A percentile compares a stretch with the other conserved stretches of the same genome.
Conservation (phyloP, 2,329 filamentous ascomycete species). For the Aspergillus caelatus region DNA sequence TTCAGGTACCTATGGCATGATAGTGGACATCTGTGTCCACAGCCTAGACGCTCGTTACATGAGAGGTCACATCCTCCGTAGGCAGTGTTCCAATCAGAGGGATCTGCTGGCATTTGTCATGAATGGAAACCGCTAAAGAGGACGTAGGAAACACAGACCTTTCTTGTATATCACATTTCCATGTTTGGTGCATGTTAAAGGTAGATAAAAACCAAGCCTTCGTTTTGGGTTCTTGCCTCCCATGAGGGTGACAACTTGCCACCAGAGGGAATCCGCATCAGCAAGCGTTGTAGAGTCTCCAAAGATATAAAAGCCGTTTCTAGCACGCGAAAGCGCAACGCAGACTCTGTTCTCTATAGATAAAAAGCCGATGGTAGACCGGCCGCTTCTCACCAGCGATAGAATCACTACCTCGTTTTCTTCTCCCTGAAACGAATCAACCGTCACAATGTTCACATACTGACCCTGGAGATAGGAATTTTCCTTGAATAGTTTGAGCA, state of each 20-base stretch:
- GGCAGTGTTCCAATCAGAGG: constrained; percentile 57
- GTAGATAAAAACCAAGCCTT: constrained; percentile 56
- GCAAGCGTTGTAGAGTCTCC: constrained; percentile 67
- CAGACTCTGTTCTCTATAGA: constrained; percentile 65
- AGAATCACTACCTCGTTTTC: constrained; percentile 83
- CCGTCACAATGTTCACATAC: constrained; percentile 69
- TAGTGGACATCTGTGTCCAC: constrained; percentile 57
- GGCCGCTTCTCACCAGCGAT: constrained; percentile 75
- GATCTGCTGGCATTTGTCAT: constrained; percentile 33
- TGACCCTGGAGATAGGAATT: constrained; percentile 49
- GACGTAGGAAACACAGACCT: constrained; percentile 27
- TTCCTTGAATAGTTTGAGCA: constrained; percentile 53
- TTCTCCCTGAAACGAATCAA: constrained; percentile 89
- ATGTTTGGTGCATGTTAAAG: constrained; percentile 67
- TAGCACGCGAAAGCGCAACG: constrained; percentile 70
- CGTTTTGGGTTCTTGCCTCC: constrained; percentile 20
- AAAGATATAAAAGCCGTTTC: constrained; percentile 80
- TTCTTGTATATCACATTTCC: constrained; percentile 54
- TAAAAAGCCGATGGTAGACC: constrained; percentile 70
- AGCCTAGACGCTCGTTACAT: constrained; percentile 51
- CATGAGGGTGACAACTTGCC: constrained; percentile 51
- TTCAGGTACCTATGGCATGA: constrained; percentile 55
- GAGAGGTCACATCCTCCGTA: constrained; percentile 56
- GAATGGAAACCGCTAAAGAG: constrained; percentile 2
- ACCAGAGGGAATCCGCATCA: constrained; percentile 54